Base-by-base conservation (phyloP, 1,284 basidiomycete species). In the Trametes sp. region DNA sequence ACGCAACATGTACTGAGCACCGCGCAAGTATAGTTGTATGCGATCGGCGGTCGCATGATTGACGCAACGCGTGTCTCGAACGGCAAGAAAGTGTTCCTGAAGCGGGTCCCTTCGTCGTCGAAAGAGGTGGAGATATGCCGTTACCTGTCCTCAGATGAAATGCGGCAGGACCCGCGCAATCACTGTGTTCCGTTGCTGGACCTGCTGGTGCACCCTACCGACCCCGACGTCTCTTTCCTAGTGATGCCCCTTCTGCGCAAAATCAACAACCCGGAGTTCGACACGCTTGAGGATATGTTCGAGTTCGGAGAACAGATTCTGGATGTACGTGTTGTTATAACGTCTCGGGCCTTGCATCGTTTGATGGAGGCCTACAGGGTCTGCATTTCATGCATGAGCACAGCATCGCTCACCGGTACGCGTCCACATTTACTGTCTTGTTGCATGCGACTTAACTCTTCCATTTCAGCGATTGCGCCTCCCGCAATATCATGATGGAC, bases 151-250 rank as follows among this genome's bases (percentile, higher is more conserved):
- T 19, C 6, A 10, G 31, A 14, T 24, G 33, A 28, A 33, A 50
- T 19, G 65, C 1, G 23, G 42, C n/a, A 62, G 0, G 70, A 76
- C 29, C 69, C 74, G 0, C 21, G 60, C 3, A 77, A 77, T 28
- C 76, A 74, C 50, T 69, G 67, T 38, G 70, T 77, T 2, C 76
- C 73, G 2, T 67, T 77, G 9, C 26, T 77, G 0, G 75, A 76
- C 24, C 49, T 64, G 0, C 69, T 77, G 19, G 46, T 26, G 4
- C 71, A 75, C 29, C 9, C 51, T 0, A 41, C 41, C 2, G 68
- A 72, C 14, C 14, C 41, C 5, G 31, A 41, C 1, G 42, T 67
- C 2, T 65, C 65, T 0, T 68, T 69, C 26, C 54, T 76, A 7
- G 73, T 76, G 11, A 74, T 77, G 72, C 76, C 76, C 0, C 70